phyloP scores from a whole-genome alignment of 2,329 filamentous ascomycete genomes.

The Epicoccum sorghinum region DNA sequence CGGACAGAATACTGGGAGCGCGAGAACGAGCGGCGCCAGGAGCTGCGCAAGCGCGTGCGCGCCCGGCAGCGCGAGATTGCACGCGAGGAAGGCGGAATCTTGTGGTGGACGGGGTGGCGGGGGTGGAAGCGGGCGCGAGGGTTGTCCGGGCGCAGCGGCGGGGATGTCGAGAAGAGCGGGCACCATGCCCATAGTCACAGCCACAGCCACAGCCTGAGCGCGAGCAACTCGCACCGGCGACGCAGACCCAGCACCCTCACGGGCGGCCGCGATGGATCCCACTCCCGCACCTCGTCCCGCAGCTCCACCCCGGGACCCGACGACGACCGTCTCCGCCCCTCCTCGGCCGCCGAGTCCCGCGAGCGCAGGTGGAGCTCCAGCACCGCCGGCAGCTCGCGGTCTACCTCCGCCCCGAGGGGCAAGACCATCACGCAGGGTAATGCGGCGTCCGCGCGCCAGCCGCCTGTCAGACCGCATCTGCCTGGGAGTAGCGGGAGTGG shows the following conservation, averaged over 20 bases:
- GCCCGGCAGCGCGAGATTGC: constrained; percentile 71
- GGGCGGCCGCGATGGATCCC: constrained; percentile 29
- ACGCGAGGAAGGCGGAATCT: constrained; percentile 71
- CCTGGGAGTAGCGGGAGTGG: constrained; percentile 35
- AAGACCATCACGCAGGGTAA: constrained; percentile 29
- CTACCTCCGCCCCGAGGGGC: constrained; percentile 20
- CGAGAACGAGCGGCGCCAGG: constrained; percentile 85
- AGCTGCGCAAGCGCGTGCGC: constrained; percentile 73
- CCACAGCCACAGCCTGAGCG: constrained; percentile 4
- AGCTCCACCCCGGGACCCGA: constrained; percentile 43
- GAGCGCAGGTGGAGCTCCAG: constrained; percentile 45
- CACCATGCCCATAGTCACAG: constrained; percentile 10
- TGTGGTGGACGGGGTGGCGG: constrained; percentile 86
- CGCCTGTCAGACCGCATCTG: constrained; percentile 19
- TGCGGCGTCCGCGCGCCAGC: constrained; percentile 37
- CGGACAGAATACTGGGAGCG: constrained; percentile 95
- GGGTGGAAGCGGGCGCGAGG: constrained; percentile 52
- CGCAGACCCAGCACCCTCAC: constrained; percentile 37
- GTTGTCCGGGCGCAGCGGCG: constrained; percentile 24
- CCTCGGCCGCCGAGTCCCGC: constrained; percentile 12
- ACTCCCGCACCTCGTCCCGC: constrained; percentile 42
- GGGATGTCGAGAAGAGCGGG: constrained; percentile 42
- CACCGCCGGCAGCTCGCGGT: constrained; percentile 38
- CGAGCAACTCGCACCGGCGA: constrained; percentile 25
- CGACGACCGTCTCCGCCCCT: constrained; percentile 24